These are phyloP conservation scores for Wickerhamiella dianesei DNA, from an alignment of 805 yeast genomes.

Conservation along the genomic window DNA sequence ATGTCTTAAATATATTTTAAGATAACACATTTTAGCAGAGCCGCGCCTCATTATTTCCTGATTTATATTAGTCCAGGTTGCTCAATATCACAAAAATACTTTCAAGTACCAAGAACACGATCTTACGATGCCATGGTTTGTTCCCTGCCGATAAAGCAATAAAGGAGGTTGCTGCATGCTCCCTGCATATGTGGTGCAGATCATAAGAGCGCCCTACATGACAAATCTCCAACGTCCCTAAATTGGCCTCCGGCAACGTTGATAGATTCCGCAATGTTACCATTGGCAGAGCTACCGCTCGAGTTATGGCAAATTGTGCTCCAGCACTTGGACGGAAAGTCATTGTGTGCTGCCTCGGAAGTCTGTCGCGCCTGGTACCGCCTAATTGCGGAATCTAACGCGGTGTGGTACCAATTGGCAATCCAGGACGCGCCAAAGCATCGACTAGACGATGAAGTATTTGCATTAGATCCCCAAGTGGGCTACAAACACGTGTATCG, in stretches of 20 bases:
- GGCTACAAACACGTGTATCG: slow-evolving; percentile 38
- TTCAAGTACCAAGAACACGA: no score
- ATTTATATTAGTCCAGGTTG: no score
- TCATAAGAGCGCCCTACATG: no score
- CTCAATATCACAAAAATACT: no score
- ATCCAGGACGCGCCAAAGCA: background rate
- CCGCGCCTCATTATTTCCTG: no score
- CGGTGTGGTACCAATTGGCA: slow-evolving; percentile 53
- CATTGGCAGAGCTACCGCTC: slow-evolving; percentile 39
- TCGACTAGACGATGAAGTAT: background rate
- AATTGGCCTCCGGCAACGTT: background rate
- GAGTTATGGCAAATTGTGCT: slow-evolving; percentile 61
- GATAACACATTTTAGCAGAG: no score
- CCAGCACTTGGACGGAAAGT: slow-evolving; percentile 44
- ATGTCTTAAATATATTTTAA: no score
- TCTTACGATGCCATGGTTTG: no score
- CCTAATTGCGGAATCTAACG: slow-evolving; percentile 44
- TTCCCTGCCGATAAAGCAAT: no score
- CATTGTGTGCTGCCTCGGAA: slow-evolving; percentile 46
- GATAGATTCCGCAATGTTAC: background rate
- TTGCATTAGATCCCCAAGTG: slow-evolving; percentile 39
- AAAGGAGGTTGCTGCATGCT: no score
- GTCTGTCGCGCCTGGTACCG: slow-evolving; percentile 62
- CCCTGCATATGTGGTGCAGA: no score
- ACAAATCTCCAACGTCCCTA: no score